Evolutionary conservation across 345 rosid genomes (phyloP), one percentile per base, ranked within the genome.

Genomic region (Salix caprea): DNA sequence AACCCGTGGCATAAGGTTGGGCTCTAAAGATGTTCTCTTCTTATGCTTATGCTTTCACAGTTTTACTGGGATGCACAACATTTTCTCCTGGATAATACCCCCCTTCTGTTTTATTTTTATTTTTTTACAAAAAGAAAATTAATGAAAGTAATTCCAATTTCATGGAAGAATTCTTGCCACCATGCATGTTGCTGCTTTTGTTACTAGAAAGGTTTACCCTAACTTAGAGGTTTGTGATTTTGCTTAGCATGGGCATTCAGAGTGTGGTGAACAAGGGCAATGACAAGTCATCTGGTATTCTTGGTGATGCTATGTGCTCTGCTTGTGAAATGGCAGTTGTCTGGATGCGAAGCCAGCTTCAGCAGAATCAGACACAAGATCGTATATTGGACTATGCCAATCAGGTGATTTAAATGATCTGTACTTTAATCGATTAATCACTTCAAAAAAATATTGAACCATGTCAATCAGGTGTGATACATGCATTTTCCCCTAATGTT

Each of bases 241-340:
- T 62, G 39, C 66, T 26, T 70, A 81, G 84, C 73, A 70, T 74
- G 73, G 77, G 78, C 58, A 82, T 82, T 40, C 42, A 74, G 79
- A 77, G 74, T 13, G 74, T 78, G 64, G 79, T 78, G 74, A 74
- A 74, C 2, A 39, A 82, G 70, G 54, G 39, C 34, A 82, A 71
- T 66, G 78, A 30, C 40, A 75, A 46, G 58, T 70, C 77, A 67
- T 82, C 73, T 65, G 81, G 78, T 28, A 5, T 56, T 71, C n/a
- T 14, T 36, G 13, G 34, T 70, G 76, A 78, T 70, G 76, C 81
- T 15, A 65, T 58, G 74, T 82, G 84, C 78, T 52, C 81, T 69
- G 81, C 79, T 32, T 82, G 84, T 78, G 84, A 78, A 75, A 82
- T 82, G 84, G 48, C 79, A 65, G 84, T 78, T 70, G 76, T 78